phyloP scores from a whole-genome alignment of 1,139 yeast species.

The Candida sojae region DNA sequence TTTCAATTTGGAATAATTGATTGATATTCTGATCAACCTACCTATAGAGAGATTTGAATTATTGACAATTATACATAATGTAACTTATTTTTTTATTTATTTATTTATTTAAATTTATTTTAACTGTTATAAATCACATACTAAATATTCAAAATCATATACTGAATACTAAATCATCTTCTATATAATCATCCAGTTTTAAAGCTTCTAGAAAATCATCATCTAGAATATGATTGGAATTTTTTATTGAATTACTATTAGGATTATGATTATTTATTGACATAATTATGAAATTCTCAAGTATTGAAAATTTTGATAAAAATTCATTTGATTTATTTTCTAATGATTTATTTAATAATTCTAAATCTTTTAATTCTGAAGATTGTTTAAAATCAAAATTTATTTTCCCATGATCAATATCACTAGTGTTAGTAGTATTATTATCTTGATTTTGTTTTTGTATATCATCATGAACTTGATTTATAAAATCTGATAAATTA shows the following conservation, averaged over 20 bases:
- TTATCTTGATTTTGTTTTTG: not conserved
- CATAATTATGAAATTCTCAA: constrained; percentile 4
- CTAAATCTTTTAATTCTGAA: constrained; percentile 25
- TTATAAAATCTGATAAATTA: constrained; percentile 25
- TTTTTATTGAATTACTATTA: not conserved
- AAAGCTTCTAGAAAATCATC: constrained; percentile 2
- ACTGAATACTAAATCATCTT: constrained; percentile 2
- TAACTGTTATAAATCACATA: not conserved
- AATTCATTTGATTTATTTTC: constrained; percentile 15
- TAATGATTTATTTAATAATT: constrained; percentile 15
- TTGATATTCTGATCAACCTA: not conserved
- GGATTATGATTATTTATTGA: not conserved
- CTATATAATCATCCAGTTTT: constrained; percentile 1
- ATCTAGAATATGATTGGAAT: not conserved
- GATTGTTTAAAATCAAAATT: constrained; percentile 16
- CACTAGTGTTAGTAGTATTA: too few relatives aligned
- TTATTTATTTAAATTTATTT: too few relatives aligned
- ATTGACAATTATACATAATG: too few relatives aligned
- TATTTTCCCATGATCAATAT: constrained; percentile 14
- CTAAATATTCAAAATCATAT: not conserved
- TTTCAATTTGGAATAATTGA: not conserved
- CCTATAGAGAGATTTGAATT: too few relatives aligned
- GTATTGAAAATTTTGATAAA: not conserved
- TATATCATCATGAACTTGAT: constrained; percentile 17
- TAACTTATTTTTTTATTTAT: too few relatives aligned